Conservation (phyloP, 345 rosid genomes). For the Gossypium longicalyx region DNA sequence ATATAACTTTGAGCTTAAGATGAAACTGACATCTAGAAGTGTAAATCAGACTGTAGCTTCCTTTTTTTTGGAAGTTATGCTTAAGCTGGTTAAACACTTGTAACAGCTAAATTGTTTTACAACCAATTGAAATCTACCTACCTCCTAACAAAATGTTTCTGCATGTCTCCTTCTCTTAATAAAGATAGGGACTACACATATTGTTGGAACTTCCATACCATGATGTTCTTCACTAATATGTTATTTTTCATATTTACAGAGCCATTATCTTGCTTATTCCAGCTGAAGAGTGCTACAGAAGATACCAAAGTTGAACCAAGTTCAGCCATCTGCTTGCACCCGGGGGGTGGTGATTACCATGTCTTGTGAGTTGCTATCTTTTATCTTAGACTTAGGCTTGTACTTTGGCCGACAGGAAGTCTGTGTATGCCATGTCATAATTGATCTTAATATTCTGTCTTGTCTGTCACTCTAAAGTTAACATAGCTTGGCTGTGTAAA, state of each 20-base stretch:
- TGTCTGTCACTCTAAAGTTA: constrained; percentile 8
- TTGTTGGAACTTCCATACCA: not conserved
- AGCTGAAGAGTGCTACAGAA: constrained; percentile 70
- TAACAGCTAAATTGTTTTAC: not conserved
- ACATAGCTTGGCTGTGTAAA: not conserved
- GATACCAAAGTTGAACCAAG: constrained; percentile 49
- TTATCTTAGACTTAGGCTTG: not conserved
- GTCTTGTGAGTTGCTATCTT: constrained; percentile 60
- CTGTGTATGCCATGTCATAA: not conserved
- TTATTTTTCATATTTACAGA: constrained; percentile 39
- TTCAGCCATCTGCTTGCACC: constrained; percentile 61
- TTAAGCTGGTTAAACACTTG: not conserved
- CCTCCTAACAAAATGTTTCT: not conserved
- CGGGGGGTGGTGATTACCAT: constrained; percentile 89
- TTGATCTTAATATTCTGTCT: not conserved
- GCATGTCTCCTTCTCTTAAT: not conserved
- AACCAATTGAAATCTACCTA: not conserved
- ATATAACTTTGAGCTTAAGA: constrained; percentile 2
- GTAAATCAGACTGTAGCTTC: not conserved
- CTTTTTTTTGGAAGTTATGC: not conserved
- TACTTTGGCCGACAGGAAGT: constrained; percentile 6
- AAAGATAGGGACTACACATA: not conserved
- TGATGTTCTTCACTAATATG: not conserved
- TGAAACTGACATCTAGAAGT: not conserved
- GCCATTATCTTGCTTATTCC: constrained; percentile 69